Evolutionary conservation across 139 green algal genomes (phyloP), one percentile per base, ranked within the genome.

Genomic region (Nannochloris sp.): DNA sequence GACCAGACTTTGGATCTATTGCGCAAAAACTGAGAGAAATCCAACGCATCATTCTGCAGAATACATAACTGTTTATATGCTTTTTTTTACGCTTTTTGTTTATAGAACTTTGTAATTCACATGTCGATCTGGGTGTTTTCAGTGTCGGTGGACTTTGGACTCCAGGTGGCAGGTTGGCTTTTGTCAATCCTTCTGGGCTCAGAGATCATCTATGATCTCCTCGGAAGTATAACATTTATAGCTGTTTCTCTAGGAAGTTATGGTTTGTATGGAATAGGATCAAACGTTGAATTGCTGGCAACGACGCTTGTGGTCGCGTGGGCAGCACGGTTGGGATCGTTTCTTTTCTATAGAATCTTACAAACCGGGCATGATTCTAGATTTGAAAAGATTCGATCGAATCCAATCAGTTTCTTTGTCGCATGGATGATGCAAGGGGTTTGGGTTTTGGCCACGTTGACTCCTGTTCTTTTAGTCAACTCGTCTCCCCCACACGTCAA

Each of bases 401-500:
- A 88, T 16, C 82, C 90, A 14, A 37, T 58, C 31, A 73, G 36
- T 23, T 81, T 86, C 57, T 67, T 80, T 36, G 66, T 88, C 2
- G 82, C 73, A 59, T 92, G 85, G 85, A 19, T 66, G n/a, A 43
- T 73, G 40, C 84, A 92, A 75, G 88, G 78, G 3, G 61, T 90
- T 18, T 96, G 88, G 88, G 87, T 95, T 68, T 92, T 64, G 19
- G 60, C 86, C 25, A 85, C 79, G 5, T 53, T 81, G 15, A 71
- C 86, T 27, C 88, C 88, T 6, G 71, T 90, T 43, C 72, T 89
- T 7, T 44, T 92, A 12, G 59, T 90, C 49, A 92, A 94, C 63
- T 74, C 50, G 48, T 36, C 34, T 18, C 57, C 60, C 57, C 72
- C 44, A 37, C 34, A 27, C 24, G 24, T 4, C 34, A 40, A 40